A percentile compares a stretch with the other conserved stretches of the same genome.
These are phyloP conservation scores for California macrophylla DNA, from an alignment of 441 rosid species.

Conservation along the genomic window DNA sequence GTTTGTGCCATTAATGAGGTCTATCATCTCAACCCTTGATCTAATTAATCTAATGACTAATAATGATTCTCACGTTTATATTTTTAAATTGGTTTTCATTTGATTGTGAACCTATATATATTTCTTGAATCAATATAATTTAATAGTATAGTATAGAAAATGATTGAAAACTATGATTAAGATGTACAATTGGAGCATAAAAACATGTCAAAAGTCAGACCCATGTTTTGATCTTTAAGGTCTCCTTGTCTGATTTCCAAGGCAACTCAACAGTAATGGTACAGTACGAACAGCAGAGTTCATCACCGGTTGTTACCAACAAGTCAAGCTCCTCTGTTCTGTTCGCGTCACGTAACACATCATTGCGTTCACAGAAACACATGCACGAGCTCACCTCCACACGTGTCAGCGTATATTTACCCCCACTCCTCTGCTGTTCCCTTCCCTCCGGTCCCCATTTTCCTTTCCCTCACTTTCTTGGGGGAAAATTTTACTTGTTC, in stretches of 20 bases:
- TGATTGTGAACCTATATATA: too few species aligned
- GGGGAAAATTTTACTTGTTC: neutral
- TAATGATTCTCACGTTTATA: too few species aligned
- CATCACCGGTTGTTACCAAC: neutral
- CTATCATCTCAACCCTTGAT: too few species aligned
- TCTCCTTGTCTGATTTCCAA: neutral
- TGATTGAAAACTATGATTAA: too few species aligned
- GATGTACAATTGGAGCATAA: neutral
- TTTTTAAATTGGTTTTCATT: too few species aligned
- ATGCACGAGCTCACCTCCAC: constrained; percentile 15
- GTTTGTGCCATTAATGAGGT: too few species aligned
- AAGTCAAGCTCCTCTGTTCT: neutral
- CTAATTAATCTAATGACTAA: too few species aligned
- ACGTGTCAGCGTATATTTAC: constrained; percentile 19
- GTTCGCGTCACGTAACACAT: constrained; percentile 5
- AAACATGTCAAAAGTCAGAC: neutral
- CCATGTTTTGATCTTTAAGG: neutral
- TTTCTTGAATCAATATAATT: too few species aligned
- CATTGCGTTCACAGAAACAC: constrained; percentile 25
- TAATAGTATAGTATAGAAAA: too few species aligned
- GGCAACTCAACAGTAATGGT: neutral
- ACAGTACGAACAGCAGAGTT: neutral
- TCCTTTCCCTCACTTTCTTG: neutral
- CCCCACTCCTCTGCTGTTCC: neutral
- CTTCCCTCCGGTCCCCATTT: neutral